These are phyloP conservation scores for Termitomyces heimii DNA, from an alignment of 768 basidiomycete species.

Conservation along the genomic window DNA sequence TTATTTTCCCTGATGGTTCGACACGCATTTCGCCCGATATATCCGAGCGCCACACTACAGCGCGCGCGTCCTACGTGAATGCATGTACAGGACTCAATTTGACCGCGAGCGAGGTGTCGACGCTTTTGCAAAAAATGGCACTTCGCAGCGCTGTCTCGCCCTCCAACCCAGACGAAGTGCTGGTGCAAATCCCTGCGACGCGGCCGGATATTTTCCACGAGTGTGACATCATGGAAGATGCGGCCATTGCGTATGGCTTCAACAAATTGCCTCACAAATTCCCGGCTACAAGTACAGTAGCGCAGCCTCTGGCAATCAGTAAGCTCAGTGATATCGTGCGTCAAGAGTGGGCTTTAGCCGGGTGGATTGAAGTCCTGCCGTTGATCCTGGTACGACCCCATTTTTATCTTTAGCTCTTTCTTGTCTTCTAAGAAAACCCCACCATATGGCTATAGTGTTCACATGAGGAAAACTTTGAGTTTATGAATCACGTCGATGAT, in stretches of 20 bases:
- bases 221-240: slow-evolving; percentile 98
- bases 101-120: slow-evolving; percentile 55
- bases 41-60: slow-evolving; percentile 60
- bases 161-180: slow-evolving; percentile 57
- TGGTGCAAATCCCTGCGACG: slow-evolving; percentile 85
- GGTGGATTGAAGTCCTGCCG: slow-evolving; percentile 94
- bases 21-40: slow-evolving; percentile 77
- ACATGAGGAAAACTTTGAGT: slow-evolving; percentile 96
- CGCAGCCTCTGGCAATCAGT: slow-evolving; percentile 85
- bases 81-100: slow-evolving; percentile 88
- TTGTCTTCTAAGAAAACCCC: neutral
- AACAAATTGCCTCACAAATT: slow-evolving; percentile 92
- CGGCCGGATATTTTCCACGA: slow-evolving; percentile 97
- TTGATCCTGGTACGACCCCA: slow-evolving; percentile 72
- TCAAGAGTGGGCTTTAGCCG: slow-evolving; percentile 87
- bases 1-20: slow-evolving; percentile 75
- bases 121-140: slow-evolving; percentile 81
- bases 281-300: slow-evolving; percentile 92
- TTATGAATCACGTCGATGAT: slow-evolving; percentile 83
- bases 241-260: slow-evolving; percentile 96
- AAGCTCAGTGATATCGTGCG: slow-evolving; percentile 87
- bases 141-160: slow-evolving; percentile 51
- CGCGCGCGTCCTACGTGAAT: slow-evolving; percentile 90
- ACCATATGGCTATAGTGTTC: slow-evolving; percentile 63
- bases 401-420: neutral